Conservation (phyloP, 176 grass and related monocot genomes). For the Thalia dealbata region DNA sequence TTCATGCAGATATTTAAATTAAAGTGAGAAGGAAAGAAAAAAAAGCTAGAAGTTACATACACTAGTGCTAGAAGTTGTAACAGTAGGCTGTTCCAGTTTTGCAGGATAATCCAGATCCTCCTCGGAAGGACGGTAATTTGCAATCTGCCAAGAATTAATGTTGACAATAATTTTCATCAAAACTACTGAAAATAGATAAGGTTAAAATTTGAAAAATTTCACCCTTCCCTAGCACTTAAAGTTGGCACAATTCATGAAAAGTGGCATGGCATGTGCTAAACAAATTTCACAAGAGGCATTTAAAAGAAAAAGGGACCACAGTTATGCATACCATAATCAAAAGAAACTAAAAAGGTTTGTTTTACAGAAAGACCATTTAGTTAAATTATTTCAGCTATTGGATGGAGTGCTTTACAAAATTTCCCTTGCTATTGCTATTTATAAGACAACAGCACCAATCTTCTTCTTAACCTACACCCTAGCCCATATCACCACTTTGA, state of each 20-base stretch:
- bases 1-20: background rate
- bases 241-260: background rate
- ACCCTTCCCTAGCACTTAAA: background rate
- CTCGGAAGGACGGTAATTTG: conserved; percentile 74
- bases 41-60: conserved; percentile 41
- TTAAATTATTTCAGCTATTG: background rate
- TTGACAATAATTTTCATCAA: background rate
- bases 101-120: conserved; percentile 93
- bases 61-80: conserved; percentile 44
- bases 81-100: conserved; percentile 58
- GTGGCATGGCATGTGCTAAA: no score
- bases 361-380: background rate
- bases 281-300: background rate
- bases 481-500: background rate
- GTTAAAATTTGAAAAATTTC: background rate
- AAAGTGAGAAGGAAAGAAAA: conserved; percentile 3
- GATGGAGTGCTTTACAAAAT: no score
- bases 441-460: background rate
- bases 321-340: background rate
- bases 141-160: conserved; percentile 48
- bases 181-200: background rate
- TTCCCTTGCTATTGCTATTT: background rate
- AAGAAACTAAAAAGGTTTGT: background rate
- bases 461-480: background rate
- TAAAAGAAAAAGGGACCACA: background rate